Conservation (phyloP, 83 land plant genomes). For the Picea engelmannii region DNA sequence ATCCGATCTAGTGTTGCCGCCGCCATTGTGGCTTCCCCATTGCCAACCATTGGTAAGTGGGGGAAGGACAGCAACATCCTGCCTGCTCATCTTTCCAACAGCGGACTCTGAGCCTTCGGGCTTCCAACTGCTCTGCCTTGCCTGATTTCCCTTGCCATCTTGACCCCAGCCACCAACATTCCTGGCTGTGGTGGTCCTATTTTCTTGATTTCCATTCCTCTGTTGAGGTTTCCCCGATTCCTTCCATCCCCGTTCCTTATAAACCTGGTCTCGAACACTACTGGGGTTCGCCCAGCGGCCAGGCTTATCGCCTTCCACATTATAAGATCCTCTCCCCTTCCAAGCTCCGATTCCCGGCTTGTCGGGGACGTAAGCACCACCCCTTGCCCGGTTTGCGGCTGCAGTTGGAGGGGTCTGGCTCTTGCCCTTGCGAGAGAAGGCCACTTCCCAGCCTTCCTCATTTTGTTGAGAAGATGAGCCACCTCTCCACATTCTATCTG, state of each 20-base stretch:
- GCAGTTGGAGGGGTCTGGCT: not conserved
- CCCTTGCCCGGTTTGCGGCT: not conserved
- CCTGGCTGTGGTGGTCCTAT: not conserved
- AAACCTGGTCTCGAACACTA: not conserved
- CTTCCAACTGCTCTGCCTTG: not conserved
- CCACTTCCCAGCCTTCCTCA: slow-evolving; percentile 12
- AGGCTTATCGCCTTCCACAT: too few species aligned
- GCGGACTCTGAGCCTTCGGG: not conserved
- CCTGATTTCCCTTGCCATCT: not conserved
- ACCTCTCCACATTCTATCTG: too few species aligned
- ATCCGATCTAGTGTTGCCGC: not conserved
- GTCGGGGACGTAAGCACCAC: too few species aligned
- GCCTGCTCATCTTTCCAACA: not conserved
- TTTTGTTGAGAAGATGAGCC: too few species aligned
- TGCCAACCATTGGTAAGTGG: slow-evolving; percentile 59
- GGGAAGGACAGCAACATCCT: slow-evolving; percentile 21
- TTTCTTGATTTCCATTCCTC: not conserved
- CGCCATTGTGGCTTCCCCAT: slow-evolving; percentile 28
- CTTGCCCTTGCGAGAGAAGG: slow-evolving; percentile 7
- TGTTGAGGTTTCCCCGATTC: not conserved
- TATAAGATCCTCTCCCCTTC: too few species aligned
- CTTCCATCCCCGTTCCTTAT: not conserved
- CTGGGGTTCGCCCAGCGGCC: not conserved
- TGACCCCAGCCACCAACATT: too few species aligned
- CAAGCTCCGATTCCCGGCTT: not conserved